phyloP scores from a whole-genome alignment of 176 grass and related monocot species.

The Poa pratensis region DNA sequence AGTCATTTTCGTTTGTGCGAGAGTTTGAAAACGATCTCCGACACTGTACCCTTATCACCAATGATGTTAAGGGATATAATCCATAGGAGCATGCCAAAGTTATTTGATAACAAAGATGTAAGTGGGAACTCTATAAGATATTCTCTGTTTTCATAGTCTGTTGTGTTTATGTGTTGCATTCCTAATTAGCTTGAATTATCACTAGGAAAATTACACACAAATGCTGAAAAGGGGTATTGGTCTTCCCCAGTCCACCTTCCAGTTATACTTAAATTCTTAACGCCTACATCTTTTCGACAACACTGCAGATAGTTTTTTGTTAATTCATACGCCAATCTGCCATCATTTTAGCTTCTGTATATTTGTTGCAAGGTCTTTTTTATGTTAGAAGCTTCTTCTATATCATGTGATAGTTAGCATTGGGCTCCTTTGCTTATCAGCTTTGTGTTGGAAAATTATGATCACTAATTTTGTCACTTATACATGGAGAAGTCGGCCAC shows the following conservation, averaged over 20 bases:
- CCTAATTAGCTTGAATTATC: constrained; percentile 13
- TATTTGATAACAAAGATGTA: constrained; percentile 56
- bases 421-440: background rate
- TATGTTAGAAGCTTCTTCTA: background rate
- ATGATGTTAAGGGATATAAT: constrained; percentile 62
- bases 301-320: background rate
- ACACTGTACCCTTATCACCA: constrained; percentile 54
- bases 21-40: constrained; percentile 48
- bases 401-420: constrained; percentile 7
- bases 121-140: constrained; percentile 36
- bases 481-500: background rate
- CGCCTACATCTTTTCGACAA: background rate
- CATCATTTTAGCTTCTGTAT: constrained; percentile 13
- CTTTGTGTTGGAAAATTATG: background rate
- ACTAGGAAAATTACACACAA: background rate
- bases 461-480: background rate
- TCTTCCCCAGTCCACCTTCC: background rate
- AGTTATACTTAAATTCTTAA: background rate
- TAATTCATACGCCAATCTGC: background rate
- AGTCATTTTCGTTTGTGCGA: constrained; percentile 40
- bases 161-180: constrained; percentile 6
- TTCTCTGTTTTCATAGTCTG: background rate
- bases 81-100: constrained; percentile 57
- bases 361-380: background rate
- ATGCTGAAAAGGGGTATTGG: background rate